Percentiles rank a stretch among this genome's conserved stretches.
phyloP scores from a whole-genome alignment of 139 green algal genomes.

The Monoraphidium neglectum region DNA sequence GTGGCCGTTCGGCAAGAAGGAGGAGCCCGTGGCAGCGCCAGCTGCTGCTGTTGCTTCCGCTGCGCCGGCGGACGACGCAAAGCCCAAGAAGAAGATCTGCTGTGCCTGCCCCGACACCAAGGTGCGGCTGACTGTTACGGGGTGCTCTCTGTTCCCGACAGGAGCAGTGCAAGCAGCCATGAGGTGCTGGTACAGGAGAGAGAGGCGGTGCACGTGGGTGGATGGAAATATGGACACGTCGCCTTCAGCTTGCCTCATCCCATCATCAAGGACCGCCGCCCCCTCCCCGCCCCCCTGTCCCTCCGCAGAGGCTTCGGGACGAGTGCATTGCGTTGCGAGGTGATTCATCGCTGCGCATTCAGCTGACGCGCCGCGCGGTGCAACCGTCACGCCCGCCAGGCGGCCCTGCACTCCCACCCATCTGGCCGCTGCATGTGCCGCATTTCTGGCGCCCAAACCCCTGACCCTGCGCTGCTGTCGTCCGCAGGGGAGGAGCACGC shows the following conservation, averaged over 20 bases:
- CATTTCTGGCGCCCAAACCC: no score
- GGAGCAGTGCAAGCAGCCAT: no score
- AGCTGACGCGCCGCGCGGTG: no score
- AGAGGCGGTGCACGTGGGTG: no score
- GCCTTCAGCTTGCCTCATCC: no score
- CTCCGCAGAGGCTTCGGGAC: neutral
- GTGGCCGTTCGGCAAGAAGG: constrained; percentile 25
- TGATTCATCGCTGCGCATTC: no score
- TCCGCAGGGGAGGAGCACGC: constrained; percentile 66
- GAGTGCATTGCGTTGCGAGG: neutral
- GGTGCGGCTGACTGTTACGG: constrained; percentile 36
- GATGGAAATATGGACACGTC: no score
- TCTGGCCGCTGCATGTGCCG: no score
- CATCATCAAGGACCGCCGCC: neutral
- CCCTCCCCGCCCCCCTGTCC: neutral
- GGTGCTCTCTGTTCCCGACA: no score
- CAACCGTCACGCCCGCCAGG: no score
- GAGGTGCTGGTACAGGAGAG: no score
- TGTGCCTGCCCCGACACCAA: constrained; percentile 95
- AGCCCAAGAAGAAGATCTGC: constrained; percentile 92
- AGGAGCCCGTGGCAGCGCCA: constrained; percentile 10
- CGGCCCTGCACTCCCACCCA: no score
- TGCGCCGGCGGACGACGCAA: neutral
- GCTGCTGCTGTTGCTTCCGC: neutral
- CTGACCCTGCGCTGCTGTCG: neutral